phyloP scores from a whole-genome alignment of 208 protist species.

The Tritrichomonas musculus region DNA sequence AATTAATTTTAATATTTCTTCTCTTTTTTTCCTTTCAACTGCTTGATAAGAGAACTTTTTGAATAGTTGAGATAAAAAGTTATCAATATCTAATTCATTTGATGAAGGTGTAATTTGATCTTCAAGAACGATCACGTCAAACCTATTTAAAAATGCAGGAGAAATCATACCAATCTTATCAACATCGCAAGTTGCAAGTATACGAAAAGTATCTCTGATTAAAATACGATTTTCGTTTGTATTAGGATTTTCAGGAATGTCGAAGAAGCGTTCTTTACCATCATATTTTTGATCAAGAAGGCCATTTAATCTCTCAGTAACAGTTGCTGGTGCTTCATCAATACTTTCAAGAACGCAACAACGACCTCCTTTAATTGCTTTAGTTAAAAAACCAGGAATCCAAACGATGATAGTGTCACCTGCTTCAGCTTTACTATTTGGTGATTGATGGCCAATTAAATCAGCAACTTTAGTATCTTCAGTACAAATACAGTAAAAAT shows the following conservation, averaged over 20 bases:
- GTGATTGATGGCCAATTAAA: not conserved
- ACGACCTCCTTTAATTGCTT: not conserved
- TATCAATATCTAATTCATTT: not conserved
- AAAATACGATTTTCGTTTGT: not conserved
- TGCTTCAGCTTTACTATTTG: not conserved
- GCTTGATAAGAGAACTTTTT: too few relatives aligned
- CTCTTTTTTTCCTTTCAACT: too few relatives aligned
- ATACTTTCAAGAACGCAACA: not conserved
- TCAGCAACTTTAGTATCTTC: not conserved
- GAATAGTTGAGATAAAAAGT: not conserved
- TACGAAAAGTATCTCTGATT: not conserved
- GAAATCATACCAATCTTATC: not conserved
- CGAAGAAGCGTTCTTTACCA: not conserved
- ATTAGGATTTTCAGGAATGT: not conserved
- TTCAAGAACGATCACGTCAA: not conserved
- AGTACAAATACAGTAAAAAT: not conserved
- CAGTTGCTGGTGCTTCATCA: not conserved
- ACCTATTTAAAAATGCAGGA: not conserved
- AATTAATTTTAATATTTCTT: too few relatives aligned
- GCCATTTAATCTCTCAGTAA: not conserved
- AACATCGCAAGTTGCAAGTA: not conserved
- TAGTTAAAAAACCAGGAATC: not conserved
- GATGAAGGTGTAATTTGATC: not conserved
- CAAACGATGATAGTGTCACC: not conserved
- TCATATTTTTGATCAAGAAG: not conserved